Percentiles rank a stretch among this genome's conserved stretches.
These are phyloP conservation scores for Colletotrichum cuscutae DNA, from an alignment of 2,329 filamentous ascomycete genomes.

Conservation along the genomic window DNA sequence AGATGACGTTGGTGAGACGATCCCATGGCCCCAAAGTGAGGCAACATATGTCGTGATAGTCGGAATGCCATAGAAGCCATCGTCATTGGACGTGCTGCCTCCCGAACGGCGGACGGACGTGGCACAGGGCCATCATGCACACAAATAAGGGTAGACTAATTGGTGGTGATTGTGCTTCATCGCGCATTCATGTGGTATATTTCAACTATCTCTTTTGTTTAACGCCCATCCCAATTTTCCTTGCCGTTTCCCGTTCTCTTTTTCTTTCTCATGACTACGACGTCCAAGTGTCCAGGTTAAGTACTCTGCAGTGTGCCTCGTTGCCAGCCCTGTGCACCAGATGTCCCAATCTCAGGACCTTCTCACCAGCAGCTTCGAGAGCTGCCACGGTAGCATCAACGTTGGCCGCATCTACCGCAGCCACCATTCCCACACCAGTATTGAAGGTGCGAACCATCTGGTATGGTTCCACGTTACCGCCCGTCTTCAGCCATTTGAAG, in stretches of 20 bases:
- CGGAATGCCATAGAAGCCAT: background rate
- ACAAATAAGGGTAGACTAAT: background rate
- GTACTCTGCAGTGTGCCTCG: slow-evolving; percentile 60
- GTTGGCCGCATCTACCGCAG: slow-evolving; percentile 77
- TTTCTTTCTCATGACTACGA: background rate
- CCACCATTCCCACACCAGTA: slow-evolving; percentile 92
- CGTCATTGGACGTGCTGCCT: background rate
- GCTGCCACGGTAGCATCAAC: slow-evolving; percentile 68
- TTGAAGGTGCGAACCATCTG: slow-evolving; percentile 98
- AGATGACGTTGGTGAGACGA: background rate
- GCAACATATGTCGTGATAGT: background rate
- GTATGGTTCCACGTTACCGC: slow-evolving; percentile 74
- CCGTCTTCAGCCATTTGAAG: slow-evolving; percentile 85
- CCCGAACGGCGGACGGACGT: background rate
- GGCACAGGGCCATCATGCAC: background rate
- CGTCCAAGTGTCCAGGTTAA: slow-evolving; percentile 61
- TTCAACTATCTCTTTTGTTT: slow-evolving; percentile 1
- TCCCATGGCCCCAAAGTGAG: background rate
- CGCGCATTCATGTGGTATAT: background rate
- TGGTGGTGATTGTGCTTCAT: background rate
- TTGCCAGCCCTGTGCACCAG: slow-evolving; percentile 69
- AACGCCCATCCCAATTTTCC: slow-evolving; percentile 10
- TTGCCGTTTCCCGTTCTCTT: background rate
- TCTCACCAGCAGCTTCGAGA: slow-evolving; percentile 77
- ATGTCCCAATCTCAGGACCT: slow-evolving; percentile 79